These are phyloP conservation scores for Catharanthus roseus DNA, from an alignment of 257 asterid genomes.

Conservation along the genomic window DNA sequence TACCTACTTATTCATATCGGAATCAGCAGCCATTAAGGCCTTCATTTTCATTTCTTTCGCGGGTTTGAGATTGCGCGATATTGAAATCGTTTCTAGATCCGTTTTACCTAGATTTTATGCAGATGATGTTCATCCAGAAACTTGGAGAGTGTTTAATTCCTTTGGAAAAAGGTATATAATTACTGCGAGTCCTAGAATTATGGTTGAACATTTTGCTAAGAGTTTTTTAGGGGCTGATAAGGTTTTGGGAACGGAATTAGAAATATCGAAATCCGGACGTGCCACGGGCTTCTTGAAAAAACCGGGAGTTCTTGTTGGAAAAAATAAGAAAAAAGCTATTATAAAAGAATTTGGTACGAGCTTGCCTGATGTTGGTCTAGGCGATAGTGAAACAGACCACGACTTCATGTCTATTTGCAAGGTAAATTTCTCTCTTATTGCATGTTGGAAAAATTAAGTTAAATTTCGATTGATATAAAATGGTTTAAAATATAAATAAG, in stretches of 20 bases:
- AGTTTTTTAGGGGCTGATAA: slow-evolving; percentile 72
- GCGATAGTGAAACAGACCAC: slow-evolving; percentile 74
- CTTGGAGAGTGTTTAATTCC: slow-evolving; percentile 72
- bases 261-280: slow-evolving; percentile 54
- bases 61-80: slow-evolving; percentile 63
- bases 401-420: slow-evolving; percentile 88
- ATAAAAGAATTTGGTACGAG: slow-evolving; percentile 51
- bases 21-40: slow-evolving; percentile 43
- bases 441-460: too few species aligned
- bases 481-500: too few species aligned
- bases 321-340: slow-evolving; percentile 48
- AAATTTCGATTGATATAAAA: too few species aligned
- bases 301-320: slow-evolving; percentile 80
- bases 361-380: slow-evolving; percentile 77
- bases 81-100: slow-evolving; percentile 73
- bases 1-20: slow-evolving; percentile 53
- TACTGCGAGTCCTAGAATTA: slow-evolving; percentile 70
- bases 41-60: slow-evolving; percentile 54
- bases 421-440: slow-evolving; percentile 32
- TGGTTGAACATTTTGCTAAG: slow-evolving; percentile 73
- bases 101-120: slow-evolving; percentile 79
- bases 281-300: slow-evolving; percentile 73
- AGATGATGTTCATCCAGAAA: slow-evolving; percentile 64
- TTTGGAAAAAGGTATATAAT: slow-evolving; percentile 66
- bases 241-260: slow-evolving; percentile 76